Base-by-base conservation (phyloP, 495 filamentous ascomycete genomes). In the Margaritispora aquatica region DNA sequence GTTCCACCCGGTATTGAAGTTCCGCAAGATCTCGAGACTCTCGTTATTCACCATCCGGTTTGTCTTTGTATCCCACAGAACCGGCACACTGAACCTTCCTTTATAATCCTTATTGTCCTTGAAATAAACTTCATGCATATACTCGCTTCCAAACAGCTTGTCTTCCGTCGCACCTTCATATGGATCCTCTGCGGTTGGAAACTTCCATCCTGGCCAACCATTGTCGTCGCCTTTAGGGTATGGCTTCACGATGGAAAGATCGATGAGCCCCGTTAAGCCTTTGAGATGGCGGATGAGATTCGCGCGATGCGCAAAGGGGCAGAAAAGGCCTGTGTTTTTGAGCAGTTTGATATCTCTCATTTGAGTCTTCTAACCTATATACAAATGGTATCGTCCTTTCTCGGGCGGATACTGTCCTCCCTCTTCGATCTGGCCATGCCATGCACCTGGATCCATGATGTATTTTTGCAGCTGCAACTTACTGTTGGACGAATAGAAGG, bases 11-110 rank as follows among this genome's bases (percentile, higher is more conserved):
- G 74, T 70, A 62, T 83, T 84, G 5, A 87, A 68, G 73, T 87
- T 86, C 49, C 87, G 75, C 51, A 94, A 81, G 58, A 96, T 88
- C 75, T 94, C 90, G 56, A 81, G 80, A 10, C 79, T 84, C 59
- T 84, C 77, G 26, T 65, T 65, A 26, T 62, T 62, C 21, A 65
- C 63, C 26, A 65, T 19, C 19, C 82, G 73, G 0, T 85, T 88
- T 23, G 71, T 74, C 71, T 87, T 83, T 69, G 78, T 90, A 68
- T 96, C 90, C 78, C 86, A 94, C n/a, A 96, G 73, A 19, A 83
- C 78, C 1, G 90, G 90, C 2, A 96, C 88, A 0, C 88, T 93
- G 68, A 85, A 93, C 44, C 88, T 76, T 1, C 87, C 89, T 26
- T 78, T 70, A 63, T 92, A 96, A 29, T 80, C 71, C 0, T 83